phyloP scores from a whole-genome alignment of 78 protist species.

The Dictyostelium firmibasis region DNA sequence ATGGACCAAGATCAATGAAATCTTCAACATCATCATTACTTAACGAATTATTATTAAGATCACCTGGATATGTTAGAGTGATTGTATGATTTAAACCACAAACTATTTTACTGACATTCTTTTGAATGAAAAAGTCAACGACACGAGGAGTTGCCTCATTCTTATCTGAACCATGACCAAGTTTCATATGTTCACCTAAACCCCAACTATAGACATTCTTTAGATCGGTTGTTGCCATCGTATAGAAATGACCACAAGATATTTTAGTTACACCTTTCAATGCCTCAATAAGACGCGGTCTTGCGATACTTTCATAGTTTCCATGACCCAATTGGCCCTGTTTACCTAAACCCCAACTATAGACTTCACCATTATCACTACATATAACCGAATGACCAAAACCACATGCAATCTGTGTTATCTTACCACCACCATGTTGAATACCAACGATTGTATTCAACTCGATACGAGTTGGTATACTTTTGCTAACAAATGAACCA shows the following conservation, averaged over 20 bases:
- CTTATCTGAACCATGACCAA: slow-evolving; percentile 52
- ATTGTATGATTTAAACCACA: slow-evolving; percentile 66
- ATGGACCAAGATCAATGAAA: not conserved
- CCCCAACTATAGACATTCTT: slow-evolving; percentile 77
- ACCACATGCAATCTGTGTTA: slow-evolving; percentile 47
- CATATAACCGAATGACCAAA: slow-evolving; percentile 58
- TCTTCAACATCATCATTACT: not conserved
- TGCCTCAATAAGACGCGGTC: slow-evolving; percentile 29
- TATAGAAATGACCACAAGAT: slow-evolving; percentile 70
- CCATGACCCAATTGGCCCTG: slow-evolving; percentile 78
- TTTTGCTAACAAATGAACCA: not conserved
- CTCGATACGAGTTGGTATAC: slow-evolving; percentile 42
- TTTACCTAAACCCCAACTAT: slow-evolving; percentile 55
- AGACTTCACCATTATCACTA: slow-evolving; percentile 68
- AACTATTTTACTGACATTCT: slow-evolving; percentile 43
- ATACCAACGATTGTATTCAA: slow-evolving; percentile 11
- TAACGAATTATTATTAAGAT: not conserved
- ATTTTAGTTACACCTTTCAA: slow-evolving; percentile 49
- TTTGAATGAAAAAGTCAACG: slow-evolving; percentile 56
- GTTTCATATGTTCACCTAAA: slow-evolving; percentile 67
- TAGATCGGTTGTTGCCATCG: slow-evolving; percentile 60
- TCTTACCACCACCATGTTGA: slow-evolving; percentile 32
- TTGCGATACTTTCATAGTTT: not conserved
- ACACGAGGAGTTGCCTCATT: slow-evolving; percentile 30
- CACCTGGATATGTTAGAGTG: slow-evolving; percentile 16